Percentiles rank a stretch among this genome's conserved stretches.
phyloP scores from a whole-genome alignment of 73 alveolate genomes.

The Symbiodinium pilosum region DNA sequence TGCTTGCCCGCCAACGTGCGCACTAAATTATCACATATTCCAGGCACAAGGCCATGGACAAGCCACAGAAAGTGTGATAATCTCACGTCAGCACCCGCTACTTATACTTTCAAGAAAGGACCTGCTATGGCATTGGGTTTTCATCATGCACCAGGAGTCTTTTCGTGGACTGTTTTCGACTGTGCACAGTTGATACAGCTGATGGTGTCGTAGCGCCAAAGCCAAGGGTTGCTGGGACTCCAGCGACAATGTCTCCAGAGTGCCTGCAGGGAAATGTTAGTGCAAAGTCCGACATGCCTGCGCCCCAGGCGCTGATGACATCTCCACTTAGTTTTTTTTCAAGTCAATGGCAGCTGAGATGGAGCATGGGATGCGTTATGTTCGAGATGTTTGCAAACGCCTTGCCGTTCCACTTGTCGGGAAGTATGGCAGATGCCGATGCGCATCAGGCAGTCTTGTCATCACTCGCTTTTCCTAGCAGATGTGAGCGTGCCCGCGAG shows the following conservation, averaged over 20 bases:
- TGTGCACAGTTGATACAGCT: no score
- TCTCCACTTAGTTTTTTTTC: not conserved
- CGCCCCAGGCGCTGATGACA: not conserved
- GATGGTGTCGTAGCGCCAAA: no score
- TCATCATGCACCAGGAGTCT: no score
- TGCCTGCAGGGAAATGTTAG: not conserved
- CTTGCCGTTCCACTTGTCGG: slow-evolving; percentile 1
- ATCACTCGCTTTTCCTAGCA: not conserved
- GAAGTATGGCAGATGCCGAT: not conserved
- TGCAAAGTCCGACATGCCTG: not conserved
- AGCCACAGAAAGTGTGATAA: no score
- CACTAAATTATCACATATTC: no score
- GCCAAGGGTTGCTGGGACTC: slow-evolving; percentile 15
- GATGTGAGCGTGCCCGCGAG: not conserved
- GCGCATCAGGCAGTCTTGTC: not conserved
- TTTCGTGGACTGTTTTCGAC: no score
- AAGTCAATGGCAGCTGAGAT: not conserved
- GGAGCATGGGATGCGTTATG: slow-evolving; percentile 39
- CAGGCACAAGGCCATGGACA: no score
- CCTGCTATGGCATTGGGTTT: no score
- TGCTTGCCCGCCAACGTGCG: no score
- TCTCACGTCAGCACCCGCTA: no score
- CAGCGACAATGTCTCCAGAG: slow-evolving; percentile 33
- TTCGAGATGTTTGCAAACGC: slow-evolving; percentile 4
- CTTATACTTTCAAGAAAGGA: no score